A percentile compares a stretch with the other conserved stretches of the same genome.
Evolutionary conservation across 75 land plant species (phyloP).

Genomic region (Isoetes taiwanensis): DNA sequence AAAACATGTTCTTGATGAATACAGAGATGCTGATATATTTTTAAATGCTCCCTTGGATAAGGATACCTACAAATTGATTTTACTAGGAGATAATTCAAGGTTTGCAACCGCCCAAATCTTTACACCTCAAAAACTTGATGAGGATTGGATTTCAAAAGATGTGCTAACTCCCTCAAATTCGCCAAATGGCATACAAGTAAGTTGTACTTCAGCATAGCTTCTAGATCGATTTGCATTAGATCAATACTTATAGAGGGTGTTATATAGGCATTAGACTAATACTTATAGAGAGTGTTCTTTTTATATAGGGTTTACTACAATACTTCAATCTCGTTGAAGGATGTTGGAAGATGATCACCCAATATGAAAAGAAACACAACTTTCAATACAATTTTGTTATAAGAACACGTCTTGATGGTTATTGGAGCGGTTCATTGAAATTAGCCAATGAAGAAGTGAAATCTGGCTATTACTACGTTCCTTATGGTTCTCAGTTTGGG

Average conservation of each 20-base stretch:
- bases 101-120: conserved; percentile 53
- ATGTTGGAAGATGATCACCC: conserved; percentile 40
- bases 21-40: conserved; percentile 56
- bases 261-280: background rate
- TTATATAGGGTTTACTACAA: conserved; percentile 55
- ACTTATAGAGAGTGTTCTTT: background rate
- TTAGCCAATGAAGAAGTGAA: background rate
- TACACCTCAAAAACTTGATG: conserved; percentile 22
- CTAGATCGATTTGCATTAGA: background rate
- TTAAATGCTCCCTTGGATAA: conserved; percentile 62
- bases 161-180: conserved; percentile 57
- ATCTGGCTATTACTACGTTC: conserved; percentile 31
- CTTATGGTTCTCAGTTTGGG: conserved; percentile 47
- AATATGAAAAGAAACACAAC: conserved; percentile 25
- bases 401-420: conserved; percentile 67
- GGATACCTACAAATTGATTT: conserved; percentile 46
- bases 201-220: background rate
- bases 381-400: conserved; percentile 59
- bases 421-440: conserved; percentile 42
- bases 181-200: conserved; percentile 89
- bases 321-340: conserved; percentile 76
- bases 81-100: conserved; percentile 30
- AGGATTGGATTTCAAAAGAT: conserved; percentile 20
- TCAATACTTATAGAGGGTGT: background rate
- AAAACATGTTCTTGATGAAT: conserved; percentile 34